Evolutionary conservation across 2,329 filamentous ascomycete genomes (phyloP), one percentile per base, ranked within the genome.

Genomic region (Thermothelomyces thermophilus): DNA sequence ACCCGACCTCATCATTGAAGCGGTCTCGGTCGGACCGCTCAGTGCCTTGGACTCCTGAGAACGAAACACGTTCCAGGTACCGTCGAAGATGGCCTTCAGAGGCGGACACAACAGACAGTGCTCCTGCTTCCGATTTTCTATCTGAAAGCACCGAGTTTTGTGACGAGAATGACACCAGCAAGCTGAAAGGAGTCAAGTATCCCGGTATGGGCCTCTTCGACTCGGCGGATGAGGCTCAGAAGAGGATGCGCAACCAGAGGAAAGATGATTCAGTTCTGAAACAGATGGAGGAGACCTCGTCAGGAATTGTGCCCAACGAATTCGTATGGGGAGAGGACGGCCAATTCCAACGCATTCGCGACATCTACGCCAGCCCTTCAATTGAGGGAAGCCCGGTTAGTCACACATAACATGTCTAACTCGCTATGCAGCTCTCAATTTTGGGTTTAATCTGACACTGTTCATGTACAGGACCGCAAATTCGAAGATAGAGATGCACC

Each of bases 201-300:
- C 83, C 84, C 2, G 87, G 87, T 16, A 90, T 90, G 86, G 78
- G 80, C 46, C 75, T 88, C n/a, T 90, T 90, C 63, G 87, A 91
- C 65, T 82, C 87, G 46, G 87, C 87, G 4, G 86, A 83, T 4
- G 76, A 82, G 14, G 79, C 84, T 53, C 84, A 86, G 74, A 84
- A 81, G 59, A 77, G 83, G 40, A 87, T 81, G 68, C 75, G 87
- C 45, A 90, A 90, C 63, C 87, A 91, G 66, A 82, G 84, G 60
- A 91, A 91, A 65, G 80, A 84, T 47, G 75, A 73, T n/a, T 83
- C 80, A 1, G 82, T 88, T n/a, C 69, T 89, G 19, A 73, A 79
- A 48, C 77, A 79, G 51, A 81, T 91, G 66, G 75, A 82, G 58
- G 66, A 74, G 46, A 80, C 79, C 16, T 89, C 86, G 0, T 73